phyloP scores from a whole-genome alignment of 768 basidiomycete species.

The Cystobasidium onofrii region DNA sequence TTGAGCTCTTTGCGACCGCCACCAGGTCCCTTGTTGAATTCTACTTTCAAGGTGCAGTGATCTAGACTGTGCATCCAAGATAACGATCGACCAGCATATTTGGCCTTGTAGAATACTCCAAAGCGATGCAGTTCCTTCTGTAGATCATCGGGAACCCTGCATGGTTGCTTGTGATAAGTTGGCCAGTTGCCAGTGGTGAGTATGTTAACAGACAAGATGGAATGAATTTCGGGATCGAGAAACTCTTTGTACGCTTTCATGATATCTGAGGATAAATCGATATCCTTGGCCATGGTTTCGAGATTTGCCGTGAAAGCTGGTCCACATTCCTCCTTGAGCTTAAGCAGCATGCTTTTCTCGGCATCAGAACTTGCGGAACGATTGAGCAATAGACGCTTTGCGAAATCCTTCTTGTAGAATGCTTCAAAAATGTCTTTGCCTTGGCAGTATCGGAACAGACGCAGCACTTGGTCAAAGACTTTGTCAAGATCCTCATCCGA shows the following conservation, averaged over 20 bases:
- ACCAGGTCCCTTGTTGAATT: conserved; percentile 54
- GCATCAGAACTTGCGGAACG: conserved; percentile 79
- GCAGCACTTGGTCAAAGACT: conserved; percentile 60
- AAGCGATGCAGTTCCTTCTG: conserved; percentile 61
- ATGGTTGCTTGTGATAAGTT: conserved; percentile 39
- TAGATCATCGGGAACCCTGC: conserved; percentile 61
- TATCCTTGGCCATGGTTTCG: conserved; percentile 63
- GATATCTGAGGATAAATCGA: conserved; percentile 56
- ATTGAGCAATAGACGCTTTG: conserved; percentile 76
- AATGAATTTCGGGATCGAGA: conserved; percentile 46
- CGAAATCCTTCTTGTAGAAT: conserved; percentile 78
- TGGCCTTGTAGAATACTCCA: conserved; percentile 62
- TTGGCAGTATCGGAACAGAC: conserved; percentile 73
- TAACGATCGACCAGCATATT: conserved; percentile 67
- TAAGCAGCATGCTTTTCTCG: conserved; percentile 73
- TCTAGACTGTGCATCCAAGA: conserved; percentile 82
- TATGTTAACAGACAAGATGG: conserved; percentile 62
- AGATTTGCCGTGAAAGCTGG: conserved; percentile 82
- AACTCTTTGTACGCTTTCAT: conserved; percentile 61
- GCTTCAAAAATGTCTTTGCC: conserved; percentile 83
- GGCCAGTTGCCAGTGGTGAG: conserved; percentile 88
- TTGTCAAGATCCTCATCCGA: conserved; percentile 59
- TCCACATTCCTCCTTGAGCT: conserved; percentile 85
- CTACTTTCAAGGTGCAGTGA: conserved; percentile 64
- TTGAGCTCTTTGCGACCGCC: conserved; percentile 67